phyloP scores from a whole-genome alignment of 768 basidiomycete genomes.

The Collybia mongolica region DNA sequence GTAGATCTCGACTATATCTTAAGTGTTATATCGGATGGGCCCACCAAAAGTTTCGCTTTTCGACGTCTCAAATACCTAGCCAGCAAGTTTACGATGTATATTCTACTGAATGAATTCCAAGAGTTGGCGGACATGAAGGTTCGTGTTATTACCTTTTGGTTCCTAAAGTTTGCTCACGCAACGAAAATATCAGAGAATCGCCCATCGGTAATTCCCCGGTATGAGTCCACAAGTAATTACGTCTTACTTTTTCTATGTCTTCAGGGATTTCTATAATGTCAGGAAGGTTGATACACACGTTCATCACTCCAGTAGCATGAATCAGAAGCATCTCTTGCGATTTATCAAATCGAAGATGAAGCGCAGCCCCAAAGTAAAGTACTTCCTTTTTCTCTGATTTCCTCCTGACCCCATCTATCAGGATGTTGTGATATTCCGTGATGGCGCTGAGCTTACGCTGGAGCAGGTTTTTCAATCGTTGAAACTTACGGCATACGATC shows the following conservation, averaged over 20 bases:
- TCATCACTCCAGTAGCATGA: conserved; percentile 98
- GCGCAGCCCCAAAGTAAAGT: conserved; percentile 70
- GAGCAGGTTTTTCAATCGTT: conserved; percentile 96
- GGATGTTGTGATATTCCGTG: conserved; percentile 96
- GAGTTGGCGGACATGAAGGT: conserved; percentile 98
- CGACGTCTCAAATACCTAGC: conserved; percentile 87
- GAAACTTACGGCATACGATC: conserved; percentile 92
- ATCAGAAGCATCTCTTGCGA: conserved; percentile 96
- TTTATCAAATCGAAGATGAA: conserved; percentile 99
- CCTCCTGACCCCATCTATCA: conserved; percentile 25
- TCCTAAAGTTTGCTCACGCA: conserved; percentile 1
- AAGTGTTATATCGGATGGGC: conserved; percentile 89
- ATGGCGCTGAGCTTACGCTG: conserved; percentile 84
- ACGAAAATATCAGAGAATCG: conserved; percentile 51
- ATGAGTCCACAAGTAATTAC: neutral
- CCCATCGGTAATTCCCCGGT: conserved; percentile 65
- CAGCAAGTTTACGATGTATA: conserved; percentile 94
- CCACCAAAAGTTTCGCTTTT: conserved; percentile 94
- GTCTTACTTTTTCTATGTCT: neutral
- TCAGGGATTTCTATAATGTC: conserved; percentile 97
- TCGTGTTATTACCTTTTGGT: conserved; percentile 13
- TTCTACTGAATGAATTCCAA: conserved; percentile 87
- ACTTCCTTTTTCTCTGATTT: neutral
- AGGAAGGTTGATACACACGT: conserved; percentile 99
- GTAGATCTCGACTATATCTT: conserved; percentile 92